Percentiles rank a stretch among this genome's conserved stretches.
phyloP scores from a whole-genome alignment of 2,329 filamentous ascomycete species.

The Camillea tinctor region DNA sequence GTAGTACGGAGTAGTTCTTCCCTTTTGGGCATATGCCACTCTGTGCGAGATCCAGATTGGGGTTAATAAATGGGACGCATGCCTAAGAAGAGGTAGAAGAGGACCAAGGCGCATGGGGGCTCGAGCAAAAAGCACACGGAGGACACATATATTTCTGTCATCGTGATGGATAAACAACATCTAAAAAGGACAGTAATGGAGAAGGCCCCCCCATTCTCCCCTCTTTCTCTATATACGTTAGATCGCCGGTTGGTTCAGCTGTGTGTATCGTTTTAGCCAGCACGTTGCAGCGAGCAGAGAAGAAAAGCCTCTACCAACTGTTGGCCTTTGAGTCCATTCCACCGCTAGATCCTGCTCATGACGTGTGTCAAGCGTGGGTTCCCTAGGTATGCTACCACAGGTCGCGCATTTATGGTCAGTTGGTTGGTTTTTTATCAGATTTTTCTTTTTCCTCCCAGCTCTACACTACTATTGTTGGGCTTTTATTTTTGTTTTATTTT shows the following conservation, averaged over 20 bases:
- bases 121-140: neutral
- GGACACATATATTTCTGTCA: neutral
- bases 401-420: neutral
- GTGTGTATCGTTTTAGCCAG: neutral
- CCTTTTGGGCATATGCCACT: neutral
- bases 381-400: neutral
- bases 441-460: neutral
- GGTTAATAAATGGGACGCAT: neutral
- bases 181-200: neutral
- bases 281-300: neutral
- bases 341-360: neutral
- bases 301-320: neutral
- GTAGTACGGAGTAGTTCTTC: too few relatives aligned
- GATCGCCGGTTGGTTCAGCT: neutral
- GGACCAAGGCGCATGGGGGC: neutral
- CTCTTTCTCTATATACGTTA: neutral
- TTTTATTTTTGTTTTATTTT: neutral
- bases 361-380: neutral
- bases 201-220: too few relatives aligned
- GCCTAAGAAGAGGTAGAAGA: neutral
- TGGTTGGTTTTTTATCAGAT: neutral
- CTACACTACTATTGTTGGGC: too few relatives aligned
- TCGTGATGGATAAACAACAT: neutral
- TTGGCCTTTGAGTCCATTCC: neutral
- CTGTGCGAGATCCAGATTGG: neutral